Base-by-base conservation (phyloP, 371 early-diverging fungal genomes). In the Rhizopus stolonifer region DNA sequence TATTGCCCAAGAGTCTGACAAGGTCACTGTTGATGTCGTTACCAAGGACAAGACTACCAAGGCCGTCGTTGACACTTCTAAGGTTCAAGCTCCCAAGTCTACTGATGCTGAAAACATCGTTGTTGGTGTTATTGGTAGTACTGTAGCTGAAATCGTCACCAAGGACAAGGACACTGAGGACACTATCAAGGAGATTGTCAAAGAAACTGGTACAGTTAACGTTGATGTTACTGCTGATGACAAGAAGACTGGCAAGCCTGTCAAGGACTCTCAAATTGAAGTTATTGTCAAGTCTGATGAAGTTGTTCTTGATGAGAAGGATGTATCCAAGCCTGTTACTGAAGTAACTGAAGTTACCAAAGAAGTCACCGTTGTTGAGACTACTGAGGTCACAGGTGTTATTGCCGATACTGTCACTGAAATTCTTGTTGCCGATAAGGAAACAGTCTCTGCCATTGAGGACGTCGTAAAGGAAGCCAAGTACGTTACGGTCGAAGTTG, bases 31-130 rank as follows among this genome's bases (percentile, higher is more conserved):
- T 26, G 53, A 45, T 23, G 34, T 36, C 18, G 15, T 47, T n/a
- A 23, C 49, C 23, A 36, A 47, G 21, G 45, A 21, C 24, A 43
- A 52, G 44, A 50, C 47, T 22, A 17, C 38, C 8, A 29, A 29
- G 29, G 10, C 29, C 10, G 29, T 29, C 10, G 29, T 29, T 29
- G 29, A 29, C 29, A 29, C 29, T 29, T 29, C 29, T 10, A 29
- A 29, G 29, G 29, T 29, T 29, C 6, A 34, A n/a, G 14, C 36
- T 34, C 4, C 31, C 31, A 29, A 29, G 31, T 10, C 31, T 29
- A 29, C 31, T 29, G 31, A 10, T 7, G n/a, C n/a, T n/a, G n/a
- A n/a, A n/a, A n/a, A n/a, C n/a, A n/a, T n/a, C 4, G 4, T 7
- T 29, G 31, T 29, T 10, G 10, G 7, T 29, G 31, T 29, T 29